Conservation (phyloP, 1,139 yeast genomes). For the Geotrichum australiense region DNA sequence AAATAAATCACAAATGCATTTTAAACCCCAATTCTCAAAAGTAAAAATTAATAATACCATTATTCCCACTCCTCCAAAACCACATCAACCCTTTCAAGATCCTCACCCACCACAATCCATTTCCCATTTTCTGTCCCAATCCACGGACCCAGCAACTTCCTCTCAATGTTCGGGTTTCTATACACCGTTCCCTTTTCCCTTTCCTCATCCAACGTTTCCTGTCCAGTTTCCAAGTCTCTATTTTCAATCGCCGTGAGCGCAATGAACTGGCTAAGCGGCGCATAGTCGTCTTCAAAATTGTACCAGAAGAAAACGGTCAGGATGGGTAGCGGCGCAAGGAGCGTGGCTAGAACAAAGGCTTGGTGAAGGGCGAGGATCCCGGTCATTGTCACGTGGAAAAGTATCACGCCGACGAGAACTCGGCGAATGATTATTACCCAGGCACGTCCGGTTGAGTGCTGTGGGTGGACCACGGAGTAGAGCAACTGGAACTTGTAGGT, state of each 20-base stretch:
- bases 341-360: conserved; percentile 65
- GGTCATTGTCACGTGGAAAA: conserved; percentile 88
- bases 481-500: conserved; percentile 76
- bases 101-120: conserved; percentile 52
- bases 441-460: conserved; percentile 81
- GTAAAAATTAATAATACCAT: too few species aligned
- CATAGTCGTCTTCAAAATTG: conserved; percentile 72
- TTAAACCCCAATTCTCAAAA: too few species aligned
- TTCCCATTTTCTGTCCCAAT: conserved; percentile 53
- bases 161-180: conserved; percentile 62
- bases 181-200: conserved; percentile 62
- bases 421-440: conserved; percentile 79
- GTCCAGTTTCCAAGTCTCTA: conserved; percentile 22
- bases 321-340: conserved; percentile 68
- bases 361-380: conserved; percentile 76
- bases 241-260: conserved; percentile 61
- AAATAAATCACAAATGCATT: too few species aligned
- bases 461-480: conserved; percentile 77
- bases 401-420: conserved; percentile 57
- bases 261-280: conserved; percentile 75
- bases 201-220: conserved; percentile 55
- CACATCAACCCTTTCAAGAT: conserved; percentile 38
- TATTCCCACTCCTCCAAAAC: conserved; percentile 47
- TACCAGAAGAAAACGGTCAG: conserved; percentile 60
- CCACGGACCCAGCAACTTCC: conserved; percentile 75